These are phyloP conservation scores for Kregervanrija pseudodelftensis DNA, from an alignment of 805 yeast species.

Conservation along the genomic window DNA sequence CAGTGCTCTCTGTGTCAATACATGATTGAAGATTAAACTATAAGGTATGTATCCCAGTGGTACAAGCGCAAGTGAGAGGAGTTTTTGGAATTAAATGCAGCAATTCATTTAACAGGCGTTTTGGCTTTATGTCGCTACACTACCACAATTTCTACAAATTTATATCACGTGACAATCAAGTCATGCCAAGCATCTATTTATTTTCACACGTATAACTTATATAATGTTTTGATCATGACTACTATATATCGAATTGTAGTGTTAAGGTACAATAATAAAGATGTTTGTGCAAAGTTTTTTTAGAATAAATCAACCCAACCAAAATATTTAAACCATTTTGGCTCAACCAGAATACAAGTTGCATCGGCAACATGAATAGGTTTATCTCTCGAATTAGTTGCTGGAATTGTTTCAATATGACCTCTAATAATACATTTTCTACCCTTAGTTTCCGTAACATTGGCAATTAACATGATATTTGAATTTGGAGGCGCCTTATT, in stretches of 20 bases:
- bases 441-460: constrained; percentile 60
- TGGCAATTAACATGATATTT: constrained; percentile 60
- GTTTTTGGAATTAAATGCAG: too few species aligned
- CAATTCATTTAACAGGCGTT: too few species aligned
- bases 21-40: too few species aligned
- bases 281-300: not conserved
- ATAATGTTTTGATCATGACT: too few species aligned
- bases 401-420: constrained; percentile 43
- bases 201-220: too few species aligned
- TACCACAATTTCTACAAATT: too few species aligned
- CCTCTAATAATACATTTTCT: constrained; percentile 81
- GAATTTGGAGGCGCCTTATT: constrained; percentile 54
- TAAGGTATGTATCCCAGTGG: too few species aligned
- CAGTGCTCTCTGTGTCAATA: too few species aligned
- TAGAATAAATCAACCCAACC: constrained; percentile 34
- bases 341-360: constrained; percentile 71
- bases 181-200: too few species aligned
- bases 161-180: too few species aligned
- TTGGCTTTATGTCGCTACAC: too few species aligned
- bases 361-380: constrained; percentile 42
- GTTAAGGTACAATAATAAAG: not conserved
- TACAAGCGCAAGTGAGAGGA: too few species aligned
- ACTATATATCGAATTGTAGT: not conserved
- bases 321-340: constrained; percentile 77
- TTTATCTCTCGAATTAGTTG: constrained; percentile 8